Percentiles rank a stretch among this genome's conserved stretches.
Evolutionary conservation across 2,329 filamentous ascomycete species (phyloP).

Genomic region (Exophiala sp.): DNA sequence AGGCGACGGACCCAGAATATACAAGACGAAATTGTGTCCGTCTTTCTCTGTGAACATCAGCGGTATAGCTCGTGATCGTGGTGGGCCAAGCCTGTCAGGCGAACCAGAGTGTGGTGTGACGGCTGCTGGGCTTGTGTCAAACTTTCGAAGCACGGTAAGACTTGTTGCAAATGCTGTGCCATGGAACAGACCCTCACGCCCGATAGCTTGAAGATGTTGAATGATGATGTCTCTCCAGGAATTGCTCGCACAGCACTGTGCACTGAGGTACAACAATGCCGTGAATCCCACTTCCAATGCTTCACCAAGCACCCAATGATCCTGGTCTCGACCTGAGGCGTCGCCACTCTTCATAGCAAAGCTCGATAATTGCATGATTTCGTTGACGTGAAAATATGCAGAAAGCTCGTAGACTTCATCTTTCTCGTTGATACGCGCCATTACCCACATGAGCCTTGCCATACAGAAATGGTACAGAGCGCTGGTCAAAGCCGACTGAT

Average conservation of each 20-base stretch:
- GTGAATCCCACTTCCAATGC: slow-evolving; percentile 1
- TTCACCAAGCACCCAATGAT: slow-evolving; percentile 1
- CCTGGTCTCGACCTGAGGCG: not conserved
- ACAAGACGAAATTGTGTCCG: not conserved
- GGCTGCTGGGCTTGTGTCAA: slow-evolving; percentile 1
- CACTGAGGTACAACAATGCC: slow-evolving; percentile 2
- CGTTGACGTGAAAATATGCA: slow-evolving; percentile 4
- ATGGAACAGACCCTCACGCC: slow-evolving; percentile 7
- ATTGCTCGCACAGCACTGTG: slow-evolving; percentile 3
- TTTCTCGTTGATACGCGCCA: not conserved
- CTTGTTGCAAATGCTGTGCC: slow-evolving; percentile 4
- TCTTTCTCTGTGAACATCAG: slow-evolving; percentile 4
- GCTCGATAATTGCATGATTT: slow-evolving; percentile 2
- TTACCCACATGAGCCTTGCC: slow-evolving; percentile 3
- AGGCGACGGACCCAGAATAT: not conserved
- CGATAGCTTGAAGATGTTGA: not conserved
- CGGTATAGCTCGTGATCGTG: slow-evolving; percentile 2
- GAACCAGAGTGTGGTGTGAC: not conserved
- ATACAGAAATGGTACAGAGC: slow-evolving; percentile 9
- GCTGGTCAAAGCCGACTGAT: not conserved
- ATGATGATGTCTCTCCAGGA: slow-evolving; percentile 4
- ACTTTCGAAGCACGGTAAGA: slow-evolving; percentile 1
- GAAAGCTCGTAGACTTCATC: slow-evolving; percentile 1
- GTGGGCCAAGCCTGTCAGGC: slow-evolving; percentile 1
- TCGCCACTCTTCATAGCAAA: not conserved